phyloP scores from a whole-genome alignment of 345 rosid genomes.

The Dipteronia sinensis region DNA sequence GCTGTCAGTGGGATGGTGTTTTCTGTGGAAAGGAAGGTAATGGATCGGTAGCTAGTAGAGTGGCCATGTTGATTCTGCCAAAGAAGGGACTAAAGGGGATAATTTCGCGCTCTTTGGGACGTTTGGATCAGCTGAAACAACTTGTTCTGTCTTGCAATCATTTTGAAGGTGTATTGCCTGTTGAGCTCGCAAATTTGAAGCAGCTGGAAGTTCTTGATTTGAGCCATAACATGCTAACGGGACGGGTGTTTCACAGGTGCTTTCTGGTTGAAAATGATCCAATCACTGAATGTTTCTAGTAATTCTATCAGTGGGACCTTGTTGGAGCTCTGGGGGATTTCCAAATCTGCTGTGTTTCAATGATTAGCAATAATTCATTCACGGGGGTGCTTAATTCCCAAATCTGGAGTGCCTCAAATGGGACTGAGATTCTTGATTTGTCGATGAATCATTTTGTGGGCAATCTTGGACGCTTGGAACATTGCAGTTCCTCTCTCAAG shows the following conservation, averaged over 20 bases:
- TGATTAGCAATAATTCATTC: conserved; percentile 76
- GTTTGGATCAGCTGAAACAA: conserved; percentile 46
- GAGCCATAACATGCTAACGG: conserved; percentile 75
- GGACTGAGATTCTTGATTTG: conserved; percentile 65
- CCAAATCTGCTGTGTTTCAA: conserved; percentile 61
- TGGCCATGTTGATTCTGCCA: conserved; percentile 54
- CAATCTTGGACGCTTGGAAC: conserved; percentile 51
- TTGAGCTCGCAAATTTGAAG: conserved; percentile 61
- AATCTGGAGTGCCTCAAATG: conserved; percentile 50
- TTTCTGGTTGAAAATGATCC: conserved; percentile 59
- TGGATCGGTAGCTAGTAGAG: conserved; percentile 43
- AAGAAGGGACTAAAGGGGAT: conserved; percentile 55
- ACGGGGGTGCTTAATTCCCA: conserved; percentile 48
- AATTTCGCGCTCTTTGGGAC: conserved; percentile 55
- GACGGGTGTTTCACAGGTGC: conserved; percentile 55
- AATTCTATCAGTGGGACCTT: conserved; percentile 61
- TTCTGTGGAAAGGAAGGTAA: conserved; percentile 43
- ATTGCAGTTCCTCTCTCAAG: conserved; percentile 58
- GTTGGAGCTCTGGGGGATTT: conserved; percentile 40
- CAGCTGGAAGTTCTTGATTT: conserved; percentile 80
- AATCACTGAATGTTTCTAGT: conserved; percentile 67
- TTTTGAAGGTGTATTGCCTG: conserved; percentile 61
- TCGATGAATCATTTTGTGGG: conserved; percentile 72
- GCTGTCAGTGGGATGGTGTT: conserved; percentile 92
- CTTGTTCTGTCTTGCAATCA: conserved; percentile 77